Evolutionary conservation across 176 grass and related monocot species (phyloP).

Genomic region (Rhynchospora pubera): DNA sequence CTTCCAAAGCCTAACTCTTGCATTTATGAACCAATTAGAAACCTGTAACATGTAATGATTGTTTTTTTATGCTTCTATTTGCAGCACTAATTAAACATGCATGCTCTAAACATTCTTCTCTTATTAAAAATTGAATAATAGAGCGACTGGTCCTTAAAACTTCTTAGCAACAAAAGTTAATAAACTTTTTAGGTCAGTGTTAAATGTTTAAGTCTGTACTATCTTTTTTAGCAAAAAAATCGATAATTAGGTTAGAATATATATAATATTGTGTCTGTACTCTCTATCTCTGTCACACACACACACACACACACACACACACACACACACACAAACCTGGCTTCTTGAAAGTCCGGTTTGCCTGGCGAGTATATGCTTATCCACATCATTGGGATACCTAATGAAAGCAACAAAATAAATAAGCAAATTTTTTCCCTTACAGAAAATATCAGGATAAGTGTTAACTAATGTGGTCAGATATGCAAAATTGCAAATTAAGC

Average conservation of each 20-base stretch:
- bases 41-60: constrained; percentile 35
- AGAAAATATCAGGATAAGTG: neutral
- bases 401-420: neutral
- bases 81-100: neutral
- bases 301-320: too few species aligned
- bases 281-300: neutral
- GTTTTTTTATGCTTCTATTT: neutral
- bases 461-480: neutral
- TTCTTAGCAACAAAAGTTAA: too few species aligned
- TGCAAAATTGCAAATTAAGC: neutral
- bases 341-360: constrained; percentile 71
- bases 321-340: constrained; percentile 56
- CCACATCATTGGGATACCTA: constrained; percentile 77
- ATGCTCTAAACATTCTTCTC: neutral
- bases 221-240: too few species aligned
- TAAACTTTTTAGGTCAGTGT: neutral
- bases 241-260: too few species aligned
- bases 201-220: neutral
- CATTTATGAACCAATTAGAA: constrained; percentile 96
- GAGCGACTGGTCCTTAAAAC: neutral
- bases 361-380: constrained; percentile 70
- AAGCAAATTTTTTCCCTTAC: neutral
- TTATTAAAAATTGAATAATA: neutral
- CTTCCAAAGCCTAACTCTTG: constrained; percentile 87
- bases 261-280: too few species aligned